Percentiles rank a stretch among this genome's conserved stretches.
Evolutionary conservation across 768 basidiomycete species (phyloP).

Genomic region (Hirschioporus abietinus): DNA sequence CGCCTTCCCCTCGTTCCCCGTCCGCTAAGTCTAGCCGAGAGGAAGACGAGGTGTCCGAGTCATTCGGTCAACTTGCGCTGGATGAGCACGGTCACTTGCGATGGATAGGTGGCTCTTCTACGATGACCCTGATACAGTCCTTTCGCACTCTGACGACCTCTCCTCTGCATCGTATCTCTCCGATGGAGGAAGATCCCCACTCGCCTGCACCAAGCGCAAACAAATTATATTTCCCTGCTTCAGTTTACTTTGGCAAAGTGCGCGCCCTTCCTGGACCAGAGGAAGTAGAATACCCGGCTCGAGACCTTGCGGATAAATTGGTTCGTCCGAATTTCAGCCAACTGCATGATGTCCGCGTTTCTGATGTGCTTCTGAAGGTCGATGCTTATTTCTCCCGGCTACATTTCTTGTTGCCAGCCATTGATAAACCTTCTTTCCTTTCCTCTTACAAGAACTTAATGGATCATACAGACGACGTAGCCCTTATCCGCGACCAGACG

Average conservation of each 20-base stretch:
- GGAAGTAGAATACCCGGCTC: slow-evolving; percentile 82
- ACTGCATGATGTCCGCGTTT: slow-evolving; percentile 5
- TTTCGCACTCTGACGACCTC: slow-evolving; percentile 73
- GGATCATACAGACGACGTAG: slow-evolving; percentile 54
- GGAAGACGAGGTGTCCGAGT: slow-evolving; percentile 74
- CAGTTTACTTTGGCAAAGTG: slow-evolving; percentile 83
- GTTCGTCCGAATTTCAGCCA: slow-evolving; percentile 37
- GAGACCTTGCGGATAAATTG: slow-evolving; percentile 82
- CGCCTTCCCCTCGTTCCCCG: slow-evolving; percentile 20
- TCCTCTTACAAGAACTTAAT: slow-evolving; percentile 66
- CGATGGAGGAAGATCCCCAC: slow-evolving; percentile 78
- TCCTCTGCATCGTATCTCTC: slow-evolving; percentile 71
- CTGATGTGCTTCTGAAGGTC: slow-evolving; percentile 42
- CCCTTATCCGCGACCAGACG: slow-evolving; percentile 53
- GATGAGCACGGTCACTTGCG: slow-evolving; percentile 89
- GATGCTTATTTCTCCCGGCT: slow-evolving; percentile 83
- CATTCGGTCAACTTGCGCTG: slow-evolving; percentile 81
- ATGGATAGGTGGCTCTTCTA: slow-evolving; percentile 90
- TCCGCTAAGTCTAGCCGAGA: slow-evolving; percentile 32
- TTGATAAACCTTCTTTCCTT: slow-evolving; percentile 83
- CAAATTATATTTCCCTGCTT: slow-evolving; percentile 83
- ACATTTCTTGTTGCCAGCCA: slow-evolving; percentile 83
- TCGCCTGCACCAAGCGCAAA: slow-evolving; percentile 76
- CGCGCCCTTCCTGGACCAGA: slow-evolving; percentile 76
- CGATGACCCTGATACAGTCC: slow-evolving; percentile 88